phyloP scores from a whole-genome alignment of 345 rosid species.

The sweet orange (Citrus sinensis) region DNA sequence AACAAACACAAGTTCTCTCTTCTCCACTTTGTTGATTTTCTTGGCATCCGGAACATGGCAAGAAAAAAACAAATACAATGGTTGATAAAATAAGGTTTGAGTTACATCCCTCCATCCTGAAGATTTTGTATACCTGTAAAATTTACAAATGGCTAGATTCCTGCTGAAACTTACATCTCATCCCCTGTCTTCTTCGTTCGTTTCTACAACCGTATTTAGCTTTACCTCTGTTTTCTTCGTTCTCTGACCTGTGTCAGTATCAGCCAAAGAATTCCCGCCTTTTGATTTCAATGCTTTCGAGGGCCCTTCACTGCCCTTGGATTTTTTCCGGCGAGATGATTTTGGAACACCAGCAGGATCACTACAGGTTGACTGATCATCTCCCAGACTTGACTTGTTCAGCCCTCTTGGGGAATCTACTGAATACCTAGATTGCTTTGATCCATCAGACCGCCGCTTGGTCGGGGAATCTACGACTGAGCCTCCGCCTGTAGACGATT shows the following conservation, averaged over 20 bases:
- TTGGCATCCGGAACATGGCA: background rate
- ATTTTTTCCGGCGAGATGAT: conserved; percentile 36
- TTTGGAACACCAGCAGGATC: conserved; percentile 30
- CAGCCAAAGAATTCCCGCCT: conserved; percentile 20
- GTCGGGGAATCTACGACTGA: conserved; percentile 31
- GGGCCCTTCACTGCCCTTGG: conserved; percentile 29
- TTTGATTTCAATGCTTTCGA: conserved; percentile 33
- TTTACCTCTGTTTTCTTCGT: conserved; percentile 16
- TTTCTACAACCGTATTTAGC: conserved; percentile 22
- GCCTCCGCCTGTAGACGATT: conserved; percentile 8
- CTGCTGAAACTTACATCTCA: background rate
- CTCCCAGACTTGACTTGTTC: conserved; percentile 17
- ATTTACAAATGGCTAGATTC: background rate
- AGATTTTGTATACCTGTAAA: background rate
- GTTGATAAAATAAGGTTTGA: background rate
- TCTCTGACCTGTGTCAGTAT: background rate
- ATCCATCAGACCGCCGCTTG: conserved; percentile 16
- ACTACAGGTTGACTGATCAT: conserved; percentile 16
- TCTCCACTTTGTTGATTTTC: background rate
- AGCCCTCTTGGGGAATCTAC: conserved; percentile 29
- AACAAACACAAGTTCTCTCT: background rate
- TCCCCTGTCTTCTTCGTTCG: conserved; percentile 14
- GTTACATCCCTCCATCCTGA: background rate
- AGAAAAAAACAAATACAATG: background rate
- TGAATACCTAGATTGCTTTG: conserved; percentile 37